These are phyloP conservation scores for Cryptosporidium sp. DNA, from an alignment of 169 alveolate species.

Conservation along the genomic window DNA sequence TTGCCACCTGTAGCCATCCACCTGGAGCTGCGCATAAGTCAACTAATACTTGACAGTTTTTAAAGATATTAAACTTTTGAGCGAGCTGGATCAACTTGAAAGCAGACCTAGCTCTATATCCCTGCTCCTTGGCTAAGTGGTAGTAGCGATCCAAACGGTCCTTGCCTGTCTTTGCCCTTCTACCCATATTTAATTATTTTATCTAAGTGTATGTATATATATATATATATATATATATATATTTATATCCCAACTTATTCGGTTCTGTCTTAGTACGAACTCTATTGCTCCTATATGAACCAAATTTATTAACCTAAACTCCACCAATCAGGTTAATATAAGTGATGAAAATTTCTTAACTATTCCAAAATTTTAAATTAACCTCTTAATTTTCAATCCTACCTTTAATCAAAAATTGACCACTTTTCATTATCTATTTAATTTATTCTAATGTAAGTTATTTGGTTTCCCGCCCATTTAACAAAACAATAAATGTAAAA, in stretches of 20 bases:
- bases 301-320: neutral
- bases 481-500: neutral
- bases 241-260: neutral
- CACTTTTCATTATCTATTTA: neutral
- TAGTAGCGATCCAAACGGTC: slow-evolving; percentile 95
- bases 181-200: slow-evolving; percentile 82
- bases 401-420: slow-evolving; percentile 11
- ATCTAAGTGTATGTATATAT: neutral
- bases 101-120: slow-evolving; percentile 99
- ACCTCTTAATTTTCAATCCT: neutral
- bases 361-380: neutral
- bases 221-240: too few relatives aligned
- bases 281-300: neutral
- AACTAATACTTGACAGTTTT: slow-evolving; percentile 84
- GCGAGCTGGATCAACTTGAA: slow-evolving; percentile 97
- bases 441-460: neutral
- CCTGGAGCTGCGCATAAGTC: slow-evolving; percentile 99
- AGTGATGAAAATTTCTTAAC: neutral
- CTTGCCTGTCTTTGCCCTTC: slow-evolving; percentile 89
- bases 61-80: slow-evolving; percentile 91
- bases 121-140: slow-evolving; percentile 97
- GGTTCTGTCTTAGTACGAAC: neutral
- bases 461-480: neutral
- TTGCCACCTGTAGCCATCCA: slow-evolving; percentile 98
- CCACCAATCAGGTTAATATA: neutral